Percentiles rank a stretch among this genome's conserved stretches.
These are phyloP conservation scores for Claviceps sp. DNA, from an alignment of 2,329 filamentous ascomycete species.

Conservation along the genomic window DNA sequence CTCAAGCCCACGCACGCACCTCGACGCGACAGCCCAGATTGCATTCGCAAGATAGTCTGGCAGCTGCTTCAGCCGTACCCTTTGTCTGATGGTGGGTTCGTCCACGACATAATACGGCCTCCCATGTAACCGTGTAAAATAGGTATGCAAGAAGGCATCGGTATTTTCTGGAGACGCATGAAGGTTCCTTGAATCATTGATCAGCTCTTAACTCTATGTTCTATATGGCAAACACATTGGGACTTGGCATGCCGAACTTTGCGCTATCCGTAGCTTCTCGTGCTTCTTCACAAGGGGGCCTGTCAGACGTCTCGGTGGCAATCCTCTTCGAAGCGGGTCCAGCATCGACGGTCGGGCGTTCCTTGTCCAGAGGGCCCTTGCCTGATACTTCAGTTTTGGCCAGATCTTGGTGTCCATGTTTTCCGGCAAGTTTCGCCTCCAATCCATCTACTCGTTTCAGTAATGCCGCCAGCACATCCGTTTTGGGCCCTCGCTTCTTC, in stretches of 20 bases:
- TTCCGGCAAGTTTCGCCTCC: slow-evolving; percentile 64
- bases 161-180: slow-evolving; percentile 35
- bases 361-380: not conserved
- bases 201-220: not conserved
- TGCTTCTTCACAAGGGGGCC: slow-evolving; percentile 9
- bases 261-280: not conserved
- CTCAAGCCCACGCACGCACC: slow-evolving; percentile 28
- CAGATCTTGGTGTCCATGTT: slow-evolving; percentile 29
- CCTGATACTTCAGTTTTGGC: slow-evolving; percentile 1
- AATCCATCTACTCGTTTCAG: slow-evolving; percentile 76
- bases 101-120: slow-evolving; percentile 76
- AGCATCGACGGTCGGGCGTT: slow-evolving; percentile 5
- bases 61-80: slow-evolving; percentile 55
- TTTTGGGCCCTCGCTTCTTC: slow-evolving; percentile 83
- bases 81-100: slow-evolving; percentile 60
- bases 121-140: slow-evolving; percentile 66
- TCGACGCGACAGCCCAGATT: slow-evolving; percentile 48
- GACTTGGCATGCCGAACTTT: not conserved
- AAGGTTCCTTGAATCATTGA: slow-evolving; percentile 24
- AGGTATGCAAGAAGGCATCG: slow-evolving; percentile 59
- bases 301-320: slow-evolving; percentile 20
- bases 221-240: not conserved
- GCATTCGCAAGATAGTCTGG: slow-evolving; percentile 39
- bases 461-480: slow-evolving; percentile 73
- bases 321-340: slow-evolving; percentile 29